A percentile compares a stretch with the other conserved stretches of the same genome.
Conservation (phyloP, 2,329 filamentous ascomycete genomes). For the Talaromyces sp. region DNA sequence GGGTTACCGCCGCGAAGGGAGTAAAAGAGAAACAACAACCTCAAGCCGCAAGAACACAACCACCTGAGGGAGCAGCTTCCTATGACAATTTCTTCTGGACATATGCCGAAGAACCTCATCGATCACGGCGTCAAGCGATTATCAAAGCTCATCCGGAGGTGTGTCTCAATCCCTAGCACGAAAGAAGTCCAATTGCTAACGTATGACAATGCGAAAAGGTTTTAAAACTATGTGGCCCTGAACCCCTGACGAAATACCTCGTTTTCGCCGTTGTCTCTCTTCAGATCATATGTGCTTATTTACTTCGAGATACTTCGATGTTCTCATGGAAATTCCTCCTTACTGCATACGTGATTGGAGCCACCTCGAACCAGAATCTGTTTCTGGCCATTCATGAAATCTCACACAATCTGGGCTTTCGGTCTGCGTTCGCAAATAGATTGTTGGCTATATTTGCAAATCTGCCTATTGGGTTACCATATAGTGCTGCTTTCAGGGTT, state of each 20-base stretch:
- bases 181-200: not conserved
- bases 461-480: constrained; percentile 89
- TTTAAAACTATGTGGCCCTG: constrained; percentile 92
- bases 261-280: constrained; percentile 77
- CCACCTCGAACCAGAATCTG: constrained; percentile 95
- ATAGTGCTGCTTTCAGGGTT: constrained; percentile 90
- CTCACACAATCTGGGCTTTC: constrained; percentile 94
- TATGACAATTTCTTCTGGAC: constrained; percentile 87
- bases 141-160: constrained; percentile 98
- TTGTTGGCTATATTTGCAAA: constrained; percentile 90
- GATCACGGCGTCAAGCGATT: constrained; percentile 82
- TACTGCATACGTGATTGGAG: constrained; percentile 84
- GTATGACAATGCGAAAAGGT: constrained; percentile 54
- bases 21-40: constrained; percentile 16
- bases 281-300: constrained; percentile 71
- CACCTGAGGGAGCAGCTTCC: constrained; percentile 29
- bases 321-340: constrained; percentile 80
- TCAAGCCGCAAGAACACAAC: constrained; percentile 24
- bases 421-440: constrained; percentile 71
- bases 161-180: constrained; percentile 19
- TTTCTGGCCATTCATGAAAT: constrained; percentile 99
- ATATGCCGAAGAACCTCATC: constrained; percentile 95
- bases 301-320: constrained; percentile 70
- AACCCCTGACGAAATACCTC: constrained; percentile 91
- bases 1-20: constrained; percentile 21